These are phyloP conservation scores for Kwoniella sp. DNA, from an alignment of 768 basidiomycete species.

Conservation along the genomic window DNA sequence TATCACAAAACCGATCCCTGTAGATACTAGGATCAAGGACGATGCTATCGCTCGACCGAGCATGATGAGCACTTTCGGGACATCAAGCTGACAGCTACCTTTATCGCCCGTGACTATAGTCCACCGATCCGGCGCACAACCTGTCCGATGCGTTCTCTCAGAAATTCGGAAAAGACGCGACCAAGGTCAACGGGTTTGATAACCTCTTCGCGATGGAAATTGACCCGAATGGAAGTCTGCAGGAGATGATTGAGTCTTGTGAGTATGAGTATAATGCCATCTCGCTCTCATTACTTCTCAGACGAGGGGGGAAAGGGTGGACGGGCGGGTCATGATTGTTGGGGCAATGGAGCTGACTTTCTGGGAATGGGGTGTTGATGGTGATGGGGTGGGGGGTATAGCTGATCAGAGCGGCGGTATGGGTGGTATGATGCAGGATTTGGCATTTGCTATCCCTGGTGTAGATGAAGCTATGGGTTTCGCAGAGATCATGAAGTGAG, in stretches of 20 bases:
- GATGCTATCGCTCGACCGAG: too few species aligned
- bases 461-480: conserved; percentile 99
- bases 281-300: too few species aligned
- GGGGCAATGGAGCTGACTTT: neutral
- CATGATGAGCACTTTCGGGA: too few species aligned
- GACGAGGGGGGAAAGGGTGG: too few species aligned
- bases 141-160: conserved; percentile 95
- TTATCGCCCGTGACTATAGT: conserved; percentile 61
- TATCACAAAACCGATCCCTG: neutral
- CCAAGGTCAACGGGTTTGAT: conserved; percentile 93
- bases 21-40: too few species aligned
- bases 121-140: conserved; percentile 99
- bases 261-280: conserved; percentile 44
- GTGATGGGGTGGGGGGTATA: conserved; percentile 6
- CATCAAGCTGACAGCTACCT: neutral
- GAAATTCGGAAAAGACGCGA: conserved; percentile 98
- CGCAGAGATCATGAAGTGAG: conserved; percentile 99
- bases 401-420: conserved; percentile 66
- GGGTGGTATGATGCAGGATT: conserved; percentile 99
- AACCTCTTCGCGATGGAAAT: conserved; percentile 99
- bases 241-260: conserved; percentile 99
- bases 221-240: conserved; percentile 94
- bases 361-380: neutral
- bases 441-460: conserved; percentile 98
- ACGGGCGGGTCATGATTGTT: too few species aligned